Percentiles rank a stretch among this genome's conserved stretches.
phyloP scores from a whole-genome alignment of 768 basidiomycete species.

The Mycena amicta region DNA sequence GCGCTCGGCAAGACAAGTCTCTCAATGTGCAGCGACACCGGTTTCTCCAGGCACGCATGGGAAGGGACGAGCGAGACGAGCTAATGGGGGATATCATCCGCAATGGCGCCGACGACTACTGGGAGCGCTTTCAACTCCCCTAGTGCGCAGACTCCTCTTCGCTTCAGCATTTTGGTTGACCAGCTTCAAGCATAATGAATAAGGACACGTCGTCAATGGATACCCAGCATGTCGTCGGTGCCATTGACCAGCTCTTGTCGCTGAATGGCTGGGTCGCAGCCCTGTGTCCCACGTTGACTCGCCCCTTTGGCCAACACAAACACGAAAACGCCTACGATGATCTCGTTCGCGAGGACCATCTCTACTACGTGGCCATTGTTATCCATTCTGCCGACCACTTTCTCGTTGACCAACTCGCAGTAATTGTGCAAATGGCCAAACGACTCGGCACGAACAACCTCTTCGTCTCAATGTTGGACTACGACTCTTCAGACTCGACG shows the following conservation, averaged over 20 bases:
- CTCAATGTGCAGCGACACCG: conserved; percentile 88
- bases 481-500: conserved; percentile 93
- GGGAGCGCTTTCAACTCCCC: conserved; percentile 90
- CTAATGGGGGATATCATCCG: conserved; percentile 74
- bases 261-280: conserved; percentile 99
- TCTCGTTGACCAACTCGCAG: conserved; percentile 95
- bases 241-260: conserved; percentile 92
- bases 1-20: conserved; percentile 65
- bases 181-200: conserved; percentile 63
- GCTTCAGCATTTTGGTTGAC: not conserved
- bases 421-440: conserved; percentile 93
- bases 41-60: conserved; percentile 87
- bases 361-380: conserved; percentile 94
- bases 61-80: conserved; percentile 82
- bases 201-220: conserved; percentile 88
- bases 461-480: conserved; percentile 98
- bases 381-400: conserved; percentile 99
- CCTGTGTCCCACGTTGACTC: conserved; percentile 86
- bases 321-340: conserved; percentile 87
- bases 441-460: conserved; percentile 87
- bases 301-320: conserved; percentile 95
- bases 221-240: conserved; percentile 82
- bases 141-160: conserved; percentile 51
- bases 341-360: conserved; percentile 76
- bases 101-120: conserved; percentile 84